Percentiles rank a stretch among this genome's conserved stretches.
phyloP scores from a whole-genome alignment of 176 grass and related monocot genomes.

The Guadua angustifolia region DNA sequence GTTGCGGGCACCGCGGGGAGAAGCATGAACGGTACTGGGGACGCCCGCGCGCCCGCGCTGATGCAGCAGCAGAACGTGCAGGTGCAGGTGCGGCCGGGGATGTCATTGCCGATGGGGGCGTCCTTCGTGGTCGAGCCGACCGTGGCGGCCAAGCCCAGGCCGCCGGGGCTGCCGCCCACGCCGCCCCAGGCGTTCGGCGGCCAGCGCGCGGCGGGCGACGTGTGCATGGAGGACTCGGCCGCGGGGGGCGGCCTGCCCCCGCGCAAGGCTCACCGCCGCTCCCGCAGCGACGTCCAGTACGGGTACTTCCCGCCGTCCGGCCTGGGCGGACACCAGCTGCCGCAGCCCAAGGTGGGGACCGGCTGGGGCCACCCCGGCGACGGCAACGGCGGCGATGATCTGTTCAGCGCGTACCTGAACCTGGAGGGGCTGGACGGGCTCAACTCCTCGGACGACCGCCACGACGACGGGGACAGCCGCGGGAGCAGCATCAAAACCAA shows the following conservation, averaged over 20 bases:
- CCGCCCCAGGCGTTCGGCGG: constrained; percentile 41
- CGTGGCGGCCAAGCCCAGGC: constrained; percentile 26
- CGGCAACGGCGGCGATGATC: constrained; percentile 45
- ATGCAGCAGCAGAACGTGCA: constrained; percentile 43
- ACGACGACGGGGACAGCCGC: constrained; percentile 66
- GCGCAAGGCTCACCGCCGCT: constrained; percentile 63
- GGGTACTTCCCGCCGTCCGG: constrained; percentile 52
- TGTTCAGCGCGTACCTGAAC: constrained; percentile 85
- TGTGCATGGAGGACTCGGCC: constrained; percentile 47
- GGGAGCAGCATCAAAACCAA: constrained; percentile 77
- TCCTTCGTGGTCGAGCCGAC: constrained; percentile 3
- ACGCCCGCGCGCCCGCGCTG: constrained; percentile 53
- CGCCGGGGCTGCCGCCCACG: constrained; percentile 53
- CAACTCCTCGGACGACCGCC: constrained; percentile 78
- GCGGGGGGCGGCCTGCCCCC: constrained; percentile 33
- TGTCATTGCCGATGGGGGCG: constrained; percentile 36
- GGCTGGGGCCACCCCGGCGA: constrained; percentile 27
- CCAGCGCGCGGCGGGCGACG: constrained; percentile 45
- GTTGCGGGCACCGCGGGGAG: neutral
- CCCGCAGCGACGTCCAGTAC: constrained; percentile 77
- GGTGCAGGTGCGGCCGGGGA: constrained; percentile 37
- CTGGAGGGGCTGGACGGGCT: constrained; percentile 75
- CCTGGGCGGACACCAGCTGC: constrained; percentile 13
- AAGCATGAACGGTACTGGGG: constrained; percentile 54
- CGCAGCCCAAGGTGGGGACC: constrained; percentile 56